Conservation (phyloP, 495 filamentous ascomycete genomes). For the Penicillium goetzii region DNA sequence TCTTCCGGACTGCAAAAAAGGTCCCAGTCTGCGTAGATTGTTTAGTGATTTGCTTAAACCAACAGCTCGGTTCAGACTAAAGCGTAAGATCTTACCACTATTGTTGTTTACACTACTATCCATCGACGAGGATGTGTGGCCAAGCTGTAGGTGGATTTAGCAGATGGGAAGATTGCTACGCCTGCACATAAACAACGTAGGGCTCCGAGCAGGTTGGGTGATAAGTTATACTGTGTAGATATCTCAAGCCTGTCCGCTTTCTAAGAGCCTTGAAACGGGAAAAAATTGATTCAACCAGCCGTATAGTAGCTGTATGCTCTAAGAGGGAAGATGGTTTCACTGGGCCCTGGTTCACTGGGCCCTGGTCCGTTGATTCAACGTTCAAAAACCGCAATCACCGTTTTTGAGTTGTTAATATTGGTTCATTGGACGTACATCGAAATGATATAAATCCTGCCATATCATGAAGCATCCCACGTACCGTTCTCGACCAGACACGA, state of each 20-base stretch:
- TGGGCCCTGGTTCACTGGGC: too few relatives aligned
- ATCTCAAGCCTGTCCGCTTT: neutral
- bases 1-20: neutral
- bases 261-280: neutral
- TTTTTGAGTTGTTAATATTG: neutral
- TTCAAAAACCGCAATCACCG: neutral
- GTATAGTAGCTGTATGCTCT: neutral
- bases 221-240: neutral
- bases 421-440: neutral
- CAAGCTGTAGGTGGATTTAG: neutral
- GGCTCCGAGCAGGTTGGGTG: neutral
- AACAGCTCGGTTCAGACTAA: neutral
- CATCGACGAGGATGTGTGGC: neutral
- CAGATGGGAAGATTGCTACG: neutral
- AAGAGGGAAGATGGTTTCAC: neutral
- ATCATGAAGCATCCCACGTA: neutral
- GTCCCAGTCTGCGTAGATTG: neutral
- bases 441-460: neutral
- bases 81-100: neutral
- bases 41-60: neutral
- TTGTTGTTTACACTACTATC: neutral
- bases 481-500: neutral
- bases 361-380: neutral
- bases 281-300: neutral
- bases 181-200: neutral